Conservation (phyloP, 78 protist species). For the Diacronema lutheri region DNA sequence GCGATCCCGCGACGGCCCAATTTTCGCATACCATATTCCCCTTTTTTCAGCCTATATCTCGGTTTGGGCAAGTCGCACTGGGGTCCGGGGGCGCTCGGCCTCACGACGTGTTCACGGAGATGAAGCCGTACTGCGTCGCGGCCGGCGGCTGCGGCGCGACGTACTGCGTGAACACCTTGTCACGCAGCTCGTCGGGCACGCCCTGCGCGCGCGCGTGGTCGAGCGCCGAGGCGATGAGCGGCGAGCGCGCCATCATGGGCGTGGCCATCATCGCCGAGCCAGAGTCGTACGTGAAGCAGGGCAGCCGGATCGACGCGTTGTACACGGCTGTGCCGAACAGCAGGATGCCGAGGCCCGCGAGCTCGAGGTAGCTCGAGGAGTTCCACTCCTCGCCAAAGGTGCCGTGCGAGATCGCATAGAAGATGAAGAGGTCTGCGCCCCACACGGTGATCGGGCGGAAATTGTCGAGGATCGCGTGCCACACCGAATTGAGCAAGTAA, state of each 20-base stretch:
- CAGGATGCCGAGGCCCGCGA: not conserved
- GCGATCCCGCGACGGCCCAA: no score
- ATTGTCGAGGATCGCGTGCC: slow-evolving; percentile 34
- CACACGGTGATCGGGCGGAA: slow-evolving; percentile 21
- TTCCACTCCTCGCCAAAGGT: not conserved
- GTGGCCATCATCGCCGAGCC: not conserved
- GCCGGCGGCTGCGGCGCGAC: no score
- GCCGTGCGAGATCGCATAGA: not conserved
- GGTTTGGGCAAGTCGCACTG: no score
- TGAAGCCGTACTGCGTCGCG: no score
- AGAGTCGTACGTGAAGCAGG: not conserved
- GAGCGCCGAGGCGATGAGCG: not conserved
- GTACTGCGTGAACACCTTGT: no score
- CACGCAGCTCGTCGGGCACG: no score
- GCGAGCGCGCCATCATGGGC: not conserved
- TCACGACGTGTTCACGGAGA: no score
- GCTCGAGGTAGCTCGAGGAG: not conserved
- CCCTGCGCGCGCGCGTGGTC: no score
- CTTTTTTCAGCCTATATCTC: no score
- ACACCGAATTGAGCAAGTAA: not conserved
- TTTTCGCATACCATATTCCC: no score
- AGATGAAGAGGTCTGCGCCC: not conserved
- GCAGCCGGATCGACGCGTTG: not conserved
- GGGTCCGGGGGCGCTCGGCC: no score
- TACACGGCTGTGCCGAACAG: slow-evolving; percentile 2